Evolutionary conservation across 2,329 filamentous ascomycete genomes (phyloP), one percentile per base, ranked within the genome.

Genomic region (Fusarium mangiferae): DNA sequence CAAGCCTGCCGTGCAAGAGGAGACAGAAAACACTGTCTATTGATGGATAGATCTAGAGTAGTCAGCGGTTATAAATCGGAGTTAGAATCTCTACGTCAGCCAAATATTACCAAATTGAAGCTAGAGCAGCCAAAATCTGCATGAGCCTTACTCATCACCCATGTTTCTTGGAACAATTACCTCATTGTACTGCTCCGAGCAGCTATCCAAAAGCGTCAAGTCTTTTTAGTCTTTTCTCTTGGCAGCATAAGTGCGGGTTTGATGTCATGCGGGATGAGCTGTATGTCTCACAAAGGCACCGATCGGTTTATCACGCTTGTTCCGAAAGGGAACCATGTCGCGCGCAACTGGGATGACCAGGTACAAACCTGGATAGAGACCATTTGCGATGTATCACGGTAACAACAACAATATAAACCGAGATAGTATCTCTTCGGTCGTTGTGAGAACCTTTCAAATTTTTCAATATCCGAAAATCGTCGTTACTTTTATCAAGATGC

Each of bases 1-100:
- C 55, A 73, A 70, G 39, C 26, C 61, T 18, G 24, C 20, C 0
- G 30, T 45, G 10, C 46, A 62, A 18, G 68, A 72, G 15, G 67
- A 62, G 24, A 24, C 13, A 24, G 62, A 68, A 28, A 48, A 24
- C 15, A n/a, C 15, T 7, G 17, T 60, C 1, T 33, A 60, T 14
- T 44, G 20, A 62, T 22, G 7, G 9, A 17, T 1, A 3, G 8
- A 20, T n/a, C 5, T 12, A 18, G 13, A 20, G 15, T 57, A 36
- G 45, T 44, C 4, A 56, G 38, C 38, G 5, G 30, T 36, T 33
- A 44, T 13, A 26, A 39, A 60, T 60, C 8, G 7, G 17, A 54
- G 13, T 22, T 54, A 52, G 13, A n/a, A 18, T 15, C 4, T 14
- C 33, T 8, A 5, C 1, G 14, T 38, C 8, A 24, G 30, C 13